Evolutionary conservation across 2,329 filamentous ascomycete species (phyloP), one percentile per base, ranked within the genome.

Genomic region (Stachybotrys echinatus): DNA sequence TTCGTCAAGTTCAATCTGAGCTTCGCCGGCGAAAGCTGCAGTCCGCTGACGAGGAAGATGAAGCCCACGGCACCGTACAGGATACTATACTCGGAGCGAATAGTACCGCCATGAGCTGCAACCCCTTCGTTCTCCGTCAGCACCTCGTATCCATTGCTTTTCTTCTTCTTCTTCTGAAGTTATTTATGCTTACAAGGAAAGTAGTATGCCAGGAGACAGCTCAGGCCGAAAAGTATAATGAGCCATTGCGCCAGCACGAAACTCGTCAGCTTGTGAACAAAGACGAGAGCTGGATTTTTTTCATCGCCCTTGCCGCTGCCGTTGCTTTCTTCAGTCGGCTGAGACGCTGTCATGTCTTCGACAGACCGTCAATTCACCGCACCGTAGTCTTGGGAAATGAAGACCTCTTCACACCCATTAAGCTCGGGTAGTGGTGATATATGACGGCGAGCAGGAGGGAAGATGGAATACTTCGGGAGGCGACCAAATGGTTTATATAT

Each of bases 21-120:
- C 57, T 87, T 81, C 31, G 75, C 71, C 0, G 80, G 81, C 7
- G 84, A 76, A 18, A 89, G 78, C 47, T 86, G 87, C 57, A 88
- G 75, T 4, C 86, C 86, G 49, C 84, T 88, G 55, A 88, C 75
- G 50, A 89, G 72, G 64, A 89, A 89, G 58, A 89, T 87, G 58
- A 88, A 67, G 18, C 77, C 81, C 23, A 89, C 83, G 19, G 78
- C 82, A 27, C 85, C 83, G 62, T 89, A 89, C 23, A 88, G 74
- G 48, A 88, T 79, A 70, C 59, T 81, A 70, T 69, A 79, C 66
- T 70, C 80, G 58, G 67, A 84, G 67, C 65, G 79, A 65, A 74
- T 76, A 43, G 67, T 61, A 6, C 76, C 75, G 34, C 74, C 74
- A 46, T 70, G 69, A 18, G 71, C 69, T 40, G 76, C 76, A 50